Evolutionary conservation across 2,329 filamentous ascomycete genomes (phyloP).

Genomic region (Colletotrichum limetticola): DNA sequence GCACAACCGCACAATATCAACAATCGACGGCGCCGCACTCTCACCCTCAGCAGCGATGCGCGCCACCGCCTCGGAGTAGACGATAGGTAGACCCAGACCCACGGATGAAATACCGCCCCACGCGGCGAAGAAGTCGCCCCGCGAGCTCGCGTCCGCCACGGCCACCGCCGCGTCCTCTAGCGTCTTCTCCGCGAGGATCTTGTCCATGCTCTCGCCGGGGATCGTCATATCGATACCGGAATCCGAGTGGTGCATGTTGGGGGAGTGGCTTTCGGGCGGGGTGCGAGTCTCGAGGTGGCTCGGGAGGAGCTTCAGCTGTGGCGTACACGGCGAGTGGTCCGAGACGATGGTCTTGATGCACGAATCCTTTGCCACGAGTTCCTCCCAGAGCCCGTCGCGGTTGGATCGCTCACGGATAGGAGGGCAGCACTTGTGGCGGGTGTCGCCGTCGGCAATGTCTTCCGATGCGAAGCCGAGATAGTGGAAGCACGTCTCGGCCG

Average conservation of each 20-base stretch:
- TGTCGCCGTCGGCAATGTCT: conserved; percentile 85
- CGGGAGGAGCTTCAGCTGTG: conserved; percentile 90
- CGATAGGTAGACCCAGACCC: conserved; percentile 89
- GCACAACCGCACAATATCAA: conserved; percentile 88
- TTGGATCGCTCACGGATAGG: conserved; percentile 86
- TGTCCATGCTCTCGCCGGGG: conserved; percentile 41
- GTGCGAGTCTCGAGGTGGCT: conserved; percentile 62
- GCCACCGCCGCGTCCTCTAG: conserved; percentile 47
- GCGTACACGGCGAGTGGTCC: conserved; percentile 96
- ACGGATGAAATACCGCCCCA: conserved; percentile 98
- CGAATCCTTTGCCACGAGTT: conserved; percentile 76
- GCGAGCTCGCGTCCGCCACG: conserved; percentile 43
- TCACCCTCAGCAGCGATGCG: conserved; percentile 60
- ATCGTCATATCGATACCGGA: conserved; percentile 63
- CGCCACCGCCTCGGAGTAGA: conserved; percentile 80
- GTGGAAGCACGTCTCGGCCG: conserved; percentile 95
- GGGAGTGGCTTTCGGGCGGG: conserved; percentile 40
- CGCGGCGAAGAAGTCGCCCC: conserved; percentile 93
- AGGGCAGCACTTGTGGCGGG: conserved; percentile 93
- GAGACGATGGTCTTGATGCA: conserved; percentile 93
- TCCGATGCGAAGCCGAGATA: conserved; percentile 89
- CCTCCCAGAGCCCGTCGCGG: conserved; percentile 87
- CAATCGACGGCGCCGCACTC: conserved; percentile 61
- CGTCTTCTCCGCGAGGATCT: conserved; percentile 35
- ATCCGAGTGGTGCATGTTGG: conserved; percentile 59